A percentile compares a stretch with the other conserved stretches of the same genome.
phyloP scores from a whole-genome alignment of 2,329 filamentous ascomycete genomes.

The Zymoseptoria pseudotritici region DNA sequence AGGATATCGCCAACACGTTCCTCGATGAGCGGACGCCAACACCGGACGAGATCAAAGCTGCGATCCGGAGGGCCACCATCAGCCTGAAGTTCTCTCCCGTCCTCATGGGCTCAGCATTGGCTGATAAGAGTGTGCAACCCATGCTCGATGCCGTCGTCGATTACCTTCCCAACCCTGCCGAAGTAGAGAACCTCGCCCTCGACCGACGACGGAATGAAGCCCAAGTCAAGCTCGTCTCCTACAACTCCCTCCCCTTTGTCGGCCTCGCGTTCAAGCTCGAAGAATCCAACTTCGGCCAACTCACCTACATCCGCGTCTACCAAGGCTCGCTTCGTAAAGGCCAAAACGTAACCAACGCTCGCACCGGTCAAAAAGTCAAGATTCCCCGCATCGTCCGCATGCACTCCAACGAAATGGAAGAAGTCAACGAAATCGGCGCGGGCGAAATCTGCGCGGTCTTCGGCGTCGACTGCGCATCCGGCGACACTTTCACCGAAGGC shows the following conservation, averaged over 20 bases:
- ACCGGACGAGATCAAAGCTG: slow-evolving; percentile 76
- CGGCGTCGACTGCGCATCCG: slow-evolving; percentile 93
- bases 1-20: slow-evolving; percentile 94
- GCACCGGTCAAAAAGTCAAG: slow-evolving; percentile 91
- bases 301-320: slow-evolving; percentile 98
- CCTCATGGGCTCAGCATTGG: slow-evolving; percentile 90
- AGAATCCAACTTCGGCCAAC: slow-evolving; percentile 95
- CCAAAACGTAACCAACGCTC: slow-evolving; percentile 84
- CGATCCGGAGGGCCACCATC: slow-evolving; percentile 87
- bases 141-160: slow-evolving; percentile 96
- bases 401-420: slow-evolving; percentile 99
- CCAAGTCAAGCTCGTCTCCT: slow-evolving; percentile 79
- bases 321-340: slow-evolving; percentile 87
- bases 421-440: slow-evolving; percentile 83
- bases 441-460: slow-evolving; percentile 99
- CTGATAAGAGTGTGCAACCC: slow-evolving; percentile 89
- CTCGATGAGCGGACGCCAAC: slow-evolving; percentile 79
- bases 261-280: slow-evolving; percentile 97
- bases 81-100: slow-evolving; percentile 85
- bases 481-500: slow-evolving; percentile 96
- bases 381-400: slow-evolving; percentile 96
- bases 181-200: slow-evolving; percentile 83
- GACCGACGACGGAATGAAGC: slow-evolving; percentile 74
- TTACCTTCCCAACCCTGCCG: slow-evolving; percentile 83
- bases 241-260: slow-evolving; percentile 89